These are phyloP conservation scores for Biscutella laevigata DNA, from an alignment of 441 rosid species.

Conservation along the genomic window DNA sequence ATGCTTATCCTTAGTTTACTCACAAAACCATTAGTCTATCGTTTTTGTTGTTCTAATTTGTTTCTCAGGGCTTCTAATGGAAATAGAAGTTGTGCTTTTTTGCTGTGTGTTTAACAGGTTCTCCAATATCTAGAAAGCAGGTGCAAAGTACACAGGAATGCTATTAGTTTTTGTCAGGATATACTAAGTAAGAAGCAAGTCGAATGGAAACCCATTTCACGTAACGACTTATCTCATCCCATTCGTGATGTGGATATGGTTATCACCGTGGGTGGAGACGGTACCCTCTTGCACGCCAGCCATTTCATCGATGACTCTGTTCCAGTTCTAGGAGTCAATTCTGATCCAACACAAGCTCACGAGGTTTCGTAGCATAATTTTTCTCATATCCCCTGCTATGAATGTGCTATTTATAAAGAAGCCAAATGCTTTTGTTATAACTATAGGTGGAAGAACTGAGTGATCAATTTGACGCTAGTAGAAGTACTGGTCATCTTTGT, in stretches of 20 bases:
- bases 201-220: conserved; percentile 58
- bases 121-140: conserved; percentile 23
- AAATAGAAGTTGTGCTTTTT: background rate
- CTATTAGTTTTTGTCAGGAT: conserved; percentile 57
- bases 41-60: background rate
- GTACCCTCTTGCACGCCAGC: conserved; percentile 89
- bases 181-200: conserved; percentile 52
- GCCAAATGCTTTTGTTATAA: conserved; percentile 3
- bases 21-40: background rate
- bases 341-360: conserved; percentile 72
- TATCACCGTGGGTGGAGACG: conserved; percentile 87
- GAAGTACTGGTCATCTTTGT: conserved; percentile 85
- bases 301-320: conserved; percentile 72
- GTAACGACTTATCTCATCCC: conserved; percentile 42
- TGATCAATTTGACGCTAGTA: conserved; percentile 72
- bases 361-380: conserved; percentile 41
- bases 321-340: conserved; percentile 80
- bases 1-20: background rate
- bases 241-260: conserved; percentile 71
- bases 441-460: conserved; percentile 53
- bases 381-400: background rate
- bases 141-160: conserved; percentile 27
- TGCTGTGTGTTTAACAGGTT: conserved; percentile 5
- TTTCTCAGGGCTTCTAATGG: background rate
- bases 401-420: background rate